Conservation (phyloP, 441 rosid species). For the Pelargonium hybrid region DNA sequence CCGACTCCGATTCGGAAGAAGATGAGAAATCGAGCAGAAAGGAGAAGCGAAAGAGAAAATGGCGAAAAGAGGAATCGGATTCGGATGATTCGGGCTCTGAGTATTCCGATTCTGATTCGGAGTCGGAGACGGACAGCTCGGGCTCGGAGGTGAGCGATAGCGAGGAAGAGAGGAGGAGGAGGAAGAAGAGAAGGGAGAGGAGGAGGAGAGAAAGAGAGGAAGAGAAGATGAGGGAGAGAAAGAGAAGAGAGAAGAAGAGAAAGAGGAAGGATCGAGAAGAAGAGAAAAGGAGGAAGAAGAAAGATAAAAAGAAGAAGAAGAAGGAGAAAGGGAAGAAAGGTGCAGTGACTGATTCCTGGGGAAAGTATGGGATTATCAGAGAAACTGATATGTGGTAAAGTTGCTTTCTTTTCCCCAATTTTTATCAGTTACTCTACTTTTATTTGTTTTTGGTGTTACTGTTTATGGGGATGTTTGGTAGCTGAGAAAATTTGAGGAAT, state of each 20-base stretch:
- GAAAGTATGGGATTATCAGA: constrained; percentile 76
- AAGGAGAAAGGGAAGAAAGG: constrained; percentile 68
- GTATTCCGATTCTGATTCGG: constrained; percentile 28
- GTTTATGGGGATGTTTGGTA: neutral
- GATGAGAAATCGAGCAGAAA: constrained; percentile 26
- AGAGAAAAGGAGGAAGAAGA: constrained; percentile 25
- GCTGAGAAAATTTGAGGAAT: neutral
- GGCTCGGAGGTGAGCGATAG: constrained; percentile 27
- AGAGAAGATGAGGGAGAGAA: constrained; percentile 14
- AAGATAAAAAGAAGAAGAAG: constrained; percentile 41
- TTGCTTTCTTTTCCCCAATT: neutral
- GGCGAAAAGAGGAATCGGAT: constrained; percentile 32
- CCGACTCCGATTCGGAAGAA: constrained; percentile 26
- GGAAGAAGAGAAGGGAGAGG: constrained; percentile 21
- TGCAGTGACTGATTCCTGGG: constrained; percentile 85
- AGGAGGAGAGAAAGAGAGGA: constrained; percentile 21
- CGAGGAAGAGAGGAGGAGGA: constrained; percentile 27
- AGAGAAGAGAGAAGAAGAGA: constrained; percentile 16
- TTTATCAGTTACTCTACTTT: neutral
- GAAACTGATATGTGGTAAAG: constrained; percentile 91
- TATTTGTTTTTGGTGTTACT: neutral
- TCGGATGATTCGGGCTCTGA: constrained; percentile 33
- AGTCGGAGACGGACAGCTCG: constrained; percentile 34
- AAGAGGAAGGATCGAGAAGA: constrained; percentile 17
- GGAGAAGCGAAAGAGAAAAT: constrained; percentile 29